These are phyloP conservation scores for Neurospora sp. DNA, from an alignment of 495 filamentous ascomycete species.

Conservation along the genomic window DNA sequence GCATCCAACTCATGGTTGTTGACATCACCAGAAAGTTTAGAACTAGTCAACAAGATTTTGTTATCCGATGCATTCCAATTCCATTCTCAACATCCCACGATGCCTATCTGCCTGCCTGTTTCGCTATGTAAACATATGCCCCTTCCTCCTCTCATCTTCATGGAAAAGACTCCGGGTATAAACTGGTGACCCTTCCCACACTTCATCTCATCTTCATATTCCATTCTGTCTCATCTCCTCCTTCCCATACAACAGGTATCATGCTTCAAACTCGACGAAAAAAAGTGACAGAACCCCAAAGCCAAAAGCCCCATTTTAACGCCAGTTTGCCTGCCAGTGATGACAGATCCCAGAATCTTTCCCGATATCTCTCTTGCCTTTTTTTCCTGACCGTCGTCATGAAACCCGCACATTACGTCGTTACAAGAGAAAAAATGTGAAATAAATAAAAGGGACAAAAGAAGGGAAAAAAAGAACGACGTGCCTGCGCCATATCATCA, in stretches of 20 bases:
- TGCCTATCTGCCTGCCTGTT: neutral
- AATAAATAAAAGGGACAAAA: neutral
- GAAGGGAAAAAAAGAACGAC: neutral
- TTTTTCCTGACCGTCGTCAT: neutral
- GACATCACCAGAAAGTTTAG: neutral
- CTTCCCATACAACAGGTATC: neutral
- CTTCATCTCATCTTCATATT: neutral
- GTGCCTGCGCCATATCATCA: neutral
- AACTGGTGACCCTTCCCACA: neutral
- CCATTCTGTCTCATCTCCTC: neutral
- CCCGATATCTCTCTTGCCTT: neutral
- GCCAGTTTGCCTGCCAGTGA: neutral
- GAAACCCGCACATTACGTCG: neutral
- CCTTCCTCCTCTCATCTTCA: neutral
- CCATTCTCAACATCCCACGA: neutral
- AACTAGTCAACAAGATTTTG: neutral
- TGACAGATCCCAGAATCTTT: neutral
- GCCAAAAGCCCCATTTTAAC: neutral
- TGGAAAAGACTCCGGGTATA: neutral
- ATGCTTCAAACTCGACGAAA: neutral
- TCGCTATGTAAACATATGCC: neutral
- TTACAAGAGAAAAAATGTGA: constrained; percentile 1
- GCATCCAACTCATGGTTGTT: neutral
- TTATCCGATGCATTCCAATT: neutral
- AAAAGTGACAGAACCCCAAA: neutral